Evolutionary conservation across 2,329 filamentous ascomycete species (phyloP).

Genomic region (Cryoendolithus antarcticus): DNA sequence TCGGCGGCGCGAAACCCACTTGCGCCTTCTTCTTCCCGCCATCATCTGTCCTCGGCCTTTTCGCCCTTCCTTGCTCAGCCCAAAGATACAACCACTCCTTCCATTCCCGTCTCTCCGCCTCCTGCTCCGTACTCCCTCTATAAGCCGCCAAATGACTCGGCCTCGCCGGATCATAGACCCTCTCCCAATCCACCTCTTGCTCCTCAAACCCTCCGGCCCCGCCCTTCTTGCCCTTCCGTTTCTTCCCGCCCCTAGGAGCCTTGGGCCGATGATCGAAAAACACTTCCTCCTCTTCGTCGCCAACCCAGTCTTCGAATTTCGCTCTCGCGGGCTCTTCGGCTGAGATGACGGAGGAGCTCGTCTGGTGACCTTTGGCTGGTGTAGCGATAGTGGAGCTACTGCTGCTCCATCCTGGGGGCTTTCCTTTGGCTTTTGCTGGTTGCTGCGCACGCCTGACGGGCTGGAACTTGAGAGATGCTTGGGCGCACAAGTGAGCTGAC

Average conservation of each 20-base stretch:
- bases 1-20: conserved; percentile 18
- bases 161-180: conserved; percentile 72
- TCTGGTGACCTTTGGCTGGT: conserved; percentile 9
- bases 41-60: conserved; percentile 31
- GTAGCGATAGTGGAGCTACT: conserved; percentile 14
- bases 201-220: conserved; percentile 43
- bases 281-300: conserved; percentile 63
- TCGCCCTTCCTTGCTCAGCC: conserved; percentile 37
- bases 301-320: conserved; percentile 69
- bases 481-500: conserved; percentile 34
- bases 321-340: conserved; percentile 23
- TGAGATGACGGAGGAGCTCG: conserved; percentile 9
- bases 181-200: conserved; percentile 63
- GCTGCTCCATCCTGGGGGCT: conserved; percentile 31
- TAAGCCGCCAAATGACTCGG: conserved; percentile 82
- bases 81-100: conserved; percentile 39
- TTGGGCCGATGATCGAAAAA: conserved; percentile 41
- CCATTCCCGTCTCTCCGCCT: conserved; percentile 72
- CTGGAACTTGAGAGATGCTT: conserved; percentile 68
- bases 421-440: conserved; percentile 51
- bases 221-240: conserved; percentile 54
- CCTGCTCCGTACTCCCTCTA: conserved; percentile 69
- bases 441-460: conserved; percentile 65
- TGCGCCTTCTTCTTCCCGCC: conserved; percentile 30
- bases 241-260: conserved; percentile 63